Base-by-base conservation (phyloP, 768 basidiomycete species). In the Leccinellum rugosiceps region DNA sequence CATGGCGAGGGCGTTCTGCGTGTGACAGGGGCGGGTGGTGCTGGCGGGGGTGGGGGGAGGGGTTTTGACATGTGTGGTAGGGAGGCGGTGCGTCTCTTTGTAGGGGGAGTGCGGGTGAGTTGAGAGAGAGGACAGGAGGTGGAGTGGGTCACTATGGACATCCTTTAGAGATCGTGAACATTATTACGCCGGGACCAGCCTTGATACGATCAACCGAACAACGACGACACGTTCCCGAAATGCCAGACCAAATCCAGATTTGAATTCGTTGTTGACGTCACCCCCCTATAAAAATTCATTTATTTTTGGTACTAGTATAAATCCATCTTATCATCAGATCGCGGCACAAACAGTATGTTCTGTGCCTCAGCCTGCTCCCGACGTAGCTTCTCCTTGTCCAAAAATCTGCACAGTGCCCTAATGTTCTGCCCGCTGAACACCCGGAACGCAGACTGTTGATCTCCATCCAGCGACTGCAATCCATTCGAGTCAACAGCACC, bases 391-490 rank as follows among this genome's bases (percentile, higher is more conserved):
- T 88, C 87, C 73, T 88, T 87, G 70, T 88, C 84, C 63, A 96
- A 70, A 70, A 90, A 92, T 26, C 71, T 70, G 46, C 88, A 76
- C 13, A 97, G 75, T 3, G 79, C 78, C 13, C 59, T 65, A 10
- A 97, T 76, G 43, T 88, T 90, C 50, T 78, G 73, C 23, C 87
- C 88, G 30, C 79, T 87, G 68, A 91, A 96, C 38, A 92, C 93
- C 62, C 89, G 85, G 71, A 89, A 94, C 7, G 83, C 83, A 0
- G 83, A 78, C 63, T 80, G 77, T 65, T 92, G 90, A 67, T 84
- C 82, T 21, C 76, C 74, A 63, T 86, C 84, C 68, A 83, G 80
- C 31, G 81, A 78, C 91, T 93, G 68, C 34, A 50, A 10, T 32
- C 32, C 32, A 8, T 31, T 34, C 25, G 14, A 21, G 10, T 65